Percentiles rank a stretch among this genome's conserved stretches.
Conservation (phyloP, 2,329 filamentous ascomycete genomes). For the Cytospora piceicola region DNA sequence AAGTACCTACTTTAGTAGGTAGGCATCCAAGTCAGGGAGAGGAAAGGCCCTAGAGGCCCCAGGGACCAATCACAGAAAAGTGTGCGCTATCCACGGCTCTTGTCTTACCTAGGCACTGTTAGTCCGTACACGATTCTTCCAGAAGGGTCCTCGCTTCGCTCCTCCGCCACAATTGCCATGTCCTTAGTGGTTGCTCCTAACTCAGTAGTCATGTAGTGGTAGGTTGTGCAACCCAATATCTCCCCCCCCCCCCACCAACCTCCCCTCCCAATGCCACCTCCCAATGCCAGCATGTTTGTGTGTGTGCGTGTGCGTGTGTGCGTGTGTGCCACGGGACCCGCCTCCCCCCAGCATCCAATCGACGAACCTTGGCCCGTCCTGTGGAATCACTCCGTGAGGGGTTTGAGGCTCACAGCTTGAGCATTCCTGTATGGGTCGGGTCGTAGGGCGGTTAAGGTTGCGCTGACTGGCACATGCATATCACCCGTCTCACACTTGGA, state of each 20-base stretch:
- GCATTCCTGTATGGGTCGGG: background rate
- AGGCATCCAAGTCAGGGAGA: too few species aligned
- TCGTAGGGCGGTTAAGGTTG: background rate
- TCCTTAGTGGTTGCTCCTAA: background rate
- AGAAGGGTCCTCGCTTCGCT: background rate
- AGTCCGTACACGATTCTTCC: background rate
- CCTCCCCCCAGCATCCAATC: constrained; percentile 11
- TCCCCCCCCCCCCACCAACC: background rate
- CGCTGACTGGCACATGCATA: background rate
- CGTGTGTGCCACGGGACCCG: too few species aligned
- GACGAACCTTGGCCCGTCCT: background rate
- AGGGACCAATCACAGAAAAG: too few species aligned
- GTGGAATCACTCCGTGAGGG: constrained; percentile 7
- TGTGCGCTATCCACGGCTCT: too few species aligned
- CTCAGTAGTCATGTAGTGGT: background rate
- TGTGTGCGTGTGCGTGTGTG: background rate
- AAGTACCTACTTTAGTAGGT: too few species aligned
- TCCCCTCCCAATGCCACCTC: too few species aligned
- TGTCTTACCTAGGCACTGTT: too few species aligned
- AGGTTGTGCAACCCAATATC: constrained; percentile 21
- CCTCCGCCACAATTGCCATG: constrained; percentile 11
- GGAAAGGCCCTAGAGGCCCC: too few species aligned
- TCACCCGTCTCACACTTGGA: too few species aligned
- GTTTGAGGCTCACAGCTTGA: constrained; percentile 14
- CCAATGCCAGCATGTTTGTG: too few species aligned